A percentile compares a stretch with the other conserved stretches of the same genome.
These are phyloP conservation scores for Rhodotorula glutinis DNA, from an alignment of 1,284 basidiomycete genomes.

Conservation along the genomic window DNA sequence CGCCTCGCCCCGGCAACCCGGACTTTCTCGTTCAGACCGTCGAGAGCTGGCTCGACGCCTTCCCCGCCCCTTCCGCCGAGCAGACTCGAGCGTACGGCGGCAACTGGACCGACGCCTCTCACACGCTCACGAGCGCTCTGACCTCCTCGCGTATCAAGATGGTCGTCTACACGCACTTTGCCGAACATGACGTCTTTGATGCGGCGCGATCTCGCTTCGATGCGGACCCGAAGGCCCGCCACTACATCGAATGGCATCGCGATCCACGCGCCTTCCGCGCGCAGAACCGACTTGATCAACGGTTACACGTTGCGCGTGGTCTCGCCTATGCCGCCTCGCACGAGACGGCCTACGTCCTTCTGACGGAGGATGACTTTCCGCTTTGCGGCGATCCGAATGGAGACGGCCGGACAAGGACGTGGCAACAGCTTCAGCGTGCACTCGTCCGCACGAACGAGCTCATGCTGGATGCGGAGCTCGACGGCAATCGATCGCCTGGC, in stretches of 20 bases:
- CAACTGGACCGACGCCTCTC: background rate
- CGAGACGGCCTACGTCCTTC: conserved; percentile 28
- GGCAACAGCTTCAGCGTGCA: conserved; percentile 21
- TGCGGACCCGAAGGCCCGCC: conserved; percentile 11
- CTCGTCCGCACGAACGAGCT: conserved; percentile 23
- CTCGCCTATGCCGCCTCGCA: conserved; percentile 19
- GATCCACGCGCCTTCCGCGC: conserved; percentile 17
- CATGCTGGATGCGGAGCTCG: conserved; percentile 16
- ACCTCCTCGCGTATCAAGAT: conserved; percentile 19
- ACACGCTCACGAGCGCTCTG: background rate
- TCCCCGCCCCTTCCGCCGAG: conserved; percentile 11
- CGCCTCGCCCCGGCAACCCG: conserved; percentile 32
- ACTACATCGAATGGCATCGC: conserved; percentile 27
- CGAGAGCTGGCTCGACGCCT: conserved; percentile 28
- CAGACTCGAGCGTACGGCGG: background rate
- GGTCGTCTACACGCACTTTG: conserved; percentile 35
- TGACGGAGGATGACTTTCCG: conserved; percentile 35
- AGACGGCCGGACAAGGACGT: conserved; percentile 7
- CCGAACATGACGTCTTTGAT: conserved; percentile 23
- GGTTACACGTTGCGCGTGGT: conserved; percentile 32
- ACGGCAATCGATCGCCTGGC: conserved; percentile 4
- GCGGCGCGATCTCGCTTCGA: conserved; percentile 15
- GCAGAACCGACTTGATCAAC: conserved; percentile 27
- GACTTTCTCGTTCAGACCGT: conserved; percentile 30
- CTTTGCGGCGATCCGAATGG: conserved; percentile 13